These are phyloP conservation scores for Neocucurbitaria cava DNA, from an alignment of 2,329 filamentous ascomycete genomes.

Conservation along the genomic window DNA sequence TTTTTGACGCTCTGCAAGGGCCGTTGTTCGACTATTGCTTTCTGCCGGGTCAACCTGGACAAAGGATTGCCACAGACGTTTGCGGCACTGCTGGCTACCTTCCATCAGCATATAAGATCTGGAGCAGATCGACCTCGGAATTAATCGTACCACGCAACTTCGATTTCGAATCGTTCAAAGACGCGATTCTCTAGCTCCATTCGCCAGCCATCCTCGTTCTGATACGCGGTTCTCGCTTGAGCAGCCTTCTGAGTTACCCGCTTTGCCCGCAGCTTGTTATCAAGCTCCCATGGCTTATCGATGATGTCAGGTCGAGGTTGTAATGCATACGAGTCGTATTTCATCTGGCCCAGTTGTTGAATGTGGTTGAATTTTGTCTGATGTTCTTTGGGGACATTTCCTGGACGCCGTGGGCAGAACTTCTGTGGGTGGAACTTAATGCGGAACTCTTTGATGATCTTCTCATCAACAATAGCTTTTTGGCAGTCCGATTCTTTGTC, in stretches of 20 bases:
- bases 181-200: conserved; percentile 11
- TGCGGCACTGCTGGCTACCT: conserved; percentile 16
- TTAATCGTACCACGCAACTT: conserved; percentile 23
- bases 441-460: no score
- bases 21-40: conserved; percentile 13
- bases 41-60: conserved; percentile 9
- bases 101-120: no score
- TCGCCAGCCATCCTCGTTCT: conserved; percentile 23
- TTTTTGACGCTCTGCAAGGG: conserved; percentile 16
- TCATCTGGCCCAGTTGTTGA: conserved; percentile 12
- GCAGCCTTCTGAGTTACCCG: background rate
- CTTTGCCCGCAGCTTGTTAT: conserved; percentile 18
- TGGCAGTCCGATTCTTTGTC: no score
- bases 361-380: conserved; percentile 17
- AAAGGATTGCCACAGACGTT: conserved; percentile 18
- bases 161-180: conserved; percentile 25
- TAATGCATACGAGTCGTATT: conserved; percentile 11
- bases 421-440: no score
- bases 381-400: conserved; percentile 14
- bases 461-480: no score
- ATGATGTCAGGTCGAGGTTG: conserved; percentile 5
- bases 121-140: no score
- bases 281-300: conserved; percentile 15
- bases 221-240: conserved; percentile 5
- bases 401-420: no score